Conservation (phyloP, 2,329 filamentous ascomycete genomes). For the Immersiporthe knoxdaviesiana region DNA sequence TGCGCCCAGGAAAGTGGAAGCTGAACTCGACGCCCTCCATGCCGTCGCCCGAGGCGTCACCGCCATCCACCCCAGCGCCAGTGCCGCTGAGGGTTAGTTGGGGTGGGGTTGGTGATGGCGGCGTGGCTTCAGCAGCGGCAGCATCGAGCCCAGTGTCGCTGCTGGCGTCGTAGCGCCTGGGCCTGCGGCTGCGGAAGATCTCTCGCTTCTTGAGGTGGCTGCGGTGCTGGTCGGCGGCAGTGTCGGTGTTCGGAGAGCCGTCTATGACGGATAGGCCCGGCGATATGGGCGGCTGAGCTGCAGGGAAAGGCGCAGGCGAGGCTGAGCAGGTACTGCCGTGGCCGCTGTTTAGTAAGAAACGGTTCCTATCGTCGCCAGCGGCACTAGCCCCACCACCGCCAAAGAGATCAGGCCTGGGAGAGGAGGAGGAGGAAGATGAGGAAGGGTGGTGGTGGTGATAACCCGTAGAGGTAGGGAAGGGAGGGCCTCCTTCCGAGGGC, state of each 20-base stretch:
- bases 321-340: slow-evolving; percentile 2
- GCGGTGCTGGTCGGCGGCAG: slow-evolving; percentile 15
- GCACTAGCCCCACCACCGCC: neutral
- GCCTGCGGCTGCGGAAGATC: slow-evolving; percentile 19
- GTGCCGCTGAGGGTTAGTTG: neutral
- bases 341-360: slow-evolving; percentile 15
- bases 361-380: neutral
- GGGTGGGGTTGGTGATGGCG: neutral
- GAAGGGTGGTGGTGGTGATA: neutral
- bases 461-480: neutral
- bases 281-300: slow-evolving; percentile 9
- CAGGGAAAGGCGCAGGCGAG: slow-evolving; percentile 15
- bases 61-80: neutral
- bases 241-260: slow-evolving; percentile 6
- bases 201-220: slow-evolving; percentile 27
- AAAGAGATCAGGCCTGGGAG: neutral
- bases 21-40: slow-evolving; percentile 31
- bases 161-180: slow-evolving; percentile 13
- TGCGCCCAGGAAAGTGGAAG: slow-evolving; percentile 39
- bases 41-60: neutral
- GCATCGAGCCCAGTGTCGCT: neutral
- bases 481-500: neutral
- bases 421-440: neutral
- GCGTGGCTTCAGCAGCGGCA: too few relatives aligned
- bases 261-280: slow-evolving; percentile 18